A percentile compares a stretch with the other conserved stretches of the same genome.
phyloP scores from a whole-genome alignment of 2,329 filamentous ascomycete species.

The Orbilia oligospora region DNA sequence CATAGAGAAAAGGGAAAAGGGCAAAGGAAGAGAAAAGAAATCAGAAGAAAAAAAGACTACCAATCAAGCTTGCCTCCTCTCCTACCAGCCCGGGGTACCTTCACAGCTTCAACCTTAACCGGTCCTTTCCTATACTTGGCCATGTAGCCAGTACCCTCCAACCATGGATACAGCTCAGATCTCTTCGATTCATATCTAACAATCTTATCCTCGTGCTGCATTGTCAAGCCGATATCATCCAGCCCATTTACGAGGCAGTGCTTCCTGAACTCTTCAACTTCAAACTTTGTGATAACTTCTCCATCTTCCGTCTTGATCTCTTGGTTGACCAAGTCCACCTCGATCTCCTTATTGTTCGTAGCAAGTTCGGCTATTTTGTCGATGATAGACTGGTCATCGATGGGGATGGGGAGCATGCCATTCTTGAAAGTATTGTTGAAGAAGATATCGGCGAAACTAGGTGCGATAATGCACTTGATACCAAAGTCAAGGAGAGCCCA shows the following conservation, averaged over 20 bases:
- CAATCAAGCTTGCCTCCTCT: conserved; percentile 48
- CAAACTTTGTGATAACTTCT: conserved; percentile 81
- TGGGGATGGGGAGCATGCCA: conserved; percentile 91
- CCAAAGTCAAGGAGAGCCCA: conserved; percentile 98
- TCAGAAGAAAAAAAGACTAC: conserved; percentile 10
- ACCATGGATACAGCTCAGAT: conserved; percentile 85
- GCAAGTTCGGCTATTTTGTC: conserved; percentile 82
- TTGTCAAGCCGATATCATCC: conserved; percentile 94
- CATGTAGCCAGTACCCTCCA: conserved; percentile 88
- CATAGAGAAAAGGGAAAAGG: neutral
- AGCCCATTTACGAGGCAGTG: conserved; percentile 94
- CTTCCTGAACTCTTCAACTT: conserved; percentile 93
- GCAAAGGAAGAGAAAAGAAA: conserved; percentile 4
- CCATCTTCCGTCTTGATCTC: conserved; percentile 82
- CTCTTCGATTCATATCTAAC: conserved; percentile 83
- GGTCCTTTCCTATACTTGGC: conserved; percentile 71
- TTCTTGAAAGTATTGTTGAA: conserved; percentile 99
- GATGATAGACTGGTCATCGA: conserved; percentile 77
- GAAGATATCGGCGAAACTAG: conserved; percentile 92
- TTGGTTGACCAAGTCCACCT: conserved; percentile 90
- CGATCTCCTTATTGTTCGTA: conserved; percentile 82
- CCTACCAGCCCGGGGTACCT: conserved; percentile 59
- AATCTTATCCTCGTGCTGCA: conserved; percentile 93
- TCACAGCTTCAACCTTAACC: conserved; percentile 75
- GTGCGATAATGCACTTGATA: conserved; percentile 92